Conservation (phyloP, 768 basidiomycete species). For the Podaxis carcinomalis region DNA sequence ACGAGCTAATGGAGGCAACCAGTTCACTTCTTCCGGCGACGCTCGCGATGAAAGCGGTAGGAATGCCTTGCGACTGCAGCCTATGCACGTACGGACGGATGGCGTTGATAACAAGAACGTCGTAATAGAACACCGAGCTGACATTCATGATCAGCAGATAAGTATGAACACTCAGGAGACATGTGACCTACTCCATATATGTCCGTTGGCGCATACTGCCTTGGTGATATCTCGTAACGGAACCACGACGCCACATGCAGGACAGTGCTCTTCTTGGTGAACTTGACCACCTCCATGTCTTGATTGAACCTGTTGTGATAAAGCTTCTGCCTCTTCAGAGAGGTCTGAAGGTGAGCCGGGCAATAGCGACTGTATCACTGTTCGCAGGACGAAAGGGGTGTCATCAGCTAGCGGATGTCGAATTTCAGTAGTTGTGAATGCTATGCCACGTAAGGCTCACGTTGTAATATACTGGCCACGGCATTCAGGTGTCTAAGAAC, state of each 20-base stretch:
- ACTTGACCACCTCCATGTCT: background rate
- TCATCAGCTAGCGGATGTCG: constrained; percentile 43
- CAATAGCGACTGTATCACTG: constrained; percentile 56
- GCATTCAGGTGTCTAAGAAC: constrained; percentile 55
- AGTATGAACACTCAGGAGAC: background rate
- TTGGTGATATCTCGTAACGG: constrained; percentile 53
- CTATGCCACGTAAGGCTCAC: constrained; percentile 29
- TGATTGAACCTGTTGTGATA: constrained; percentile 27
- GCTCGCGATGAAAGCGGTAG: constrained; percentile 45
- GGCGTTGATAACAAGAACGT: constrained; percentile 79
- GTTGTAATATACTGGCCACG: constrained; percentile 35
- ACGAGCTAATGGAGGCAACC: constrained; percentile 43
- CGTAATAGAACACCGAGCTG: constrained; percentile 79
- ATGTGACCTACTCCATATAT: constrained; percentile 63
- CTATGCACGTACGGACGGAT: constrained; percentile 73
- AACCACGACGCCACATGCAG: constrained; percentile 65
- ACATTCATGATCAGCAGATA: background rate
- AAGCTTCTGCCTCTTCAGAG: constrained; percentile 27
- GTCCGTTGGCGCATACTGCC: constrained; percentile 68
- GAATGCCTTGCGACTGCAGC: constrained; percentile 78
- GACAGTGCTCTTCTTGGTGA: constrained; percentile 57
- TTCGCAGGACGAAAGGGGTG: constrained; percentile 59
- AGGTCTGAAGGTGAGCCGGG: constrained; percentile 43
- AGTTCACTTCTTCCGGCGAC: constrained; percentile 27
- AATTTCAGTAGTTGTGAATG: background rate